These are phyloP conservation scores for Diatrype stigma DNA, from an alignment of 2,329 filamentous ascomycete genomes.

Conservation along the genomic window DNA sequence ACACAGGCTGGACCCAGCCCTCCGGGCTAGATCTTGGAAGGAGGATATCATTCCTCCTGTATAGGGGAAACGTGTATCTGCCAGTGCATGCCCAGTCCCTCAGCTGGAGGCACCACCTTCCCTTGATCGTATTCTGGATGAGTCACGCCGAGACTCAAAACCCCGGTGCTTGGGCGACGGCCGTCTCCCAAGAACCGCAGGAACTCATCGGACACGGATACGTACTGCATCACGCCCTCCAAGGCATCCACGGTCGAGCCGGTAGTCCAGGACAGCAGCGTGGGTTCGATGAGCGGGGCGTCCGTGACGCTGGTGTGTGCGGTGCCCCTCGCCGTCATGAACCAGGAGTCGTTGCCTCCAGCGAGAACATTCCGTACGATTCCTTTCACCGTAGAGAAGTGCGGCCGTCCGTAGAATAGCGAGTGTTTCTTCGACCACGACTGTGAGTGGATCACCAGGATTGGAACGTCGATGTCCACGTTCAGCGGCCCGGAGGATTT, in stretches of 20 bases:
- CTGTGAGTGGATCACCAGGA: conserved; percentile 59
- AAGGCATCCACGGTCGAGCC: conserved; percentile 54
- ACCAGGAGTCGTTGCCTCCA: conserved; percentile 45
- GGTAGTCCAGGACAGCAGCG: conserved; percentile 57
- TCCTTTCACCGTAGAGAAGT: conserved; percentile 59
- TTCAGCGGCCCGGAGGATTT: conserved; percentile 61
- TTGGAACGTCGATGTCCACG: conserved; percentile 51
- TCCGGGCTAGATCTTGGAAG: too few species aligned
- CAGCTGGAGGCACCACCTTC: neutral
- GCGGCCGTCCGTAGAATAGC: conserved; percentile 58
- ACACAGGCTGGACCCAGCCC: too few species aligned
- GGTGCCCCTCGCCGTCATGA: conserved; percentile 50
- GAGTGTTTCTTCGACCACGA: conserved; percentile 57
- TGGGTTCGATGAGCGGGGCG: conserved; percentile 60
- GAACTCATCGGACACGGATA: conserved; percentile 55
- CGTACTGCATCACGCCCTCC: conserved; percentile 56
- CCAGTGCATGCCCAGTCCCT: neutral
- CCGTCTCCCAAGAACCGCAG: conserved; percentile 42
- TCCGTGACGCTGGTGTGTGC: conserved; percentile 63
- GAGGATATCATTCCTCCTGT: neutral
- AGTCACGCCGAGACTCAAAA: conserved; percentile 31
- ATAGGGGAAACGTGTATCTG: neutral
- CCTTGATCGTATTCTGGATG: conserved; percentile 32
- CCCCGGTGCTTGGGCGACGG: conserved; percentile 47
- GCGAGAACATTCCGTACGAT: conserved; percentile 45